Evolutionary conservation across 192 early-diverging fungal species (phyloP), one percentile per base, ranked within the genome.

Genomic region (Dispira simplex): DNA sequence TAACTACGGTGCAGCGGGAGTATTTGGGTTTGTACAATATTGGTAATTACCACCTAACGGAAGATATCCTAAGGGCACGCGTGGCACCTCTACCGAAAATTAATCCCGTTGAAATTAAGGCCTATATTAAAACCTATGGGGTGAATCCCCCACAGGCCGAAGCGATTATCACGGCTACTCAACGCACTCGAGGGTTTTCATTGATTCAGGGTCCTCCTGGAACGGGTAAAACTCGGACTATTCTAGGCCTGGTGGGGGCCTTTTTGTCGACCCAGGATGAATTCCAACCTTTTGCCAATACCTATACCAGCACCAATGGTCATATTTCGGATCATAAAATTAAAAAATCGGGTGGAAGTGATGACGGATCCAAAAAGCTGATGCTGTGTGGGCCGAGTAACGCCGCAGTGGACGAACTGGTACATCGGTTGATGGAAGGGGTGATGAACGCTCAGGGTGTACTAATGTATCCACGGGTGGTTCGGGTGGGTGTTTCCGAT

Each of bases 331-430:
- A 20, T 56, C 23, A 27, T 23, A 27, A 18, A 16, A 51, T 51
- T 26, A 26, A 56, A 18, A 27, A 26, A 27, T 56, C 25, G 18
- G 25, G 12, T 26, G 54, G 54, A 10, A 14, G 13, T 56, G 54
- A 3, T 26, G 54, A 26, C 12, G 54, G 13, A 26, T 27, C 20
- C 25, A 18, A 26, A 26, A 79, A 84, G 68, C 70, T 98, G 46
- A 75, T 98, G 8, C 83, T 92, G 10, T 96, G 93, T 64, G 93
- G 92, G n/a, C 95, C 95, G 8, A 89, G 85, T 64, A 98, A 98
- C 66, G 93, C 95, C 4, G 95, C 92, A 0, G 89, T 91, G 43
- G 95, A 98, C 64, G 95, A 98, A 73, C 90, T 98, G 68, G 89
- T 87, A 12, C 86, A 89, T 65, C 81, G 95, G 12, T 62, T 98